Evolutionary conservation across 164 flowering plant genomes (phyloP).

Genomic region (Dillenia turbinata): DNA sequence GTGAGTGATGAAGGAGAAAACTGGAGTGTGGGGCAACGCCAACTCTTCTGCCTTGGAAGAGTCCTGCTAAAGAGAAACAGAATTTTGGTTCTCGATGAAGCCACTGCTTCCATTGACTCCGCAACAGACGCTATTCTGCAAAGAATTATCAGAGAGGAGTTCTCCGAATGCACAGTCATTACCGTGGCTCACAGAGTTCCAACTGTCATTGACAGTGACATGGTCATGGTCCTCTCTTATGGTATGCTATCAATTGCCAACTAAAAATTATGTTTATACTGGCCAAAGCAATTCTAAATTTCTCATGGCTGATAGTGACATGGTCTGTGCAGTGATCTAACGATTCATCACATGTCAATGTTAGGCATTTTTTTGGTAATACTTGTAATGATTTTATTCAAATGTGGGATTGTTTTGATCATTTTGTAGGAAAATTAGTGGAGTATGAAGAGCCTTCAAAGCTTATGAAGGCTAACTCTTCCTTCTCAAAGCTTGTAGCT

Average conservation of each 20-base stretch:
- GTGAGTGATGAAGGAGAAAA: slow-evolving; percentile 87
- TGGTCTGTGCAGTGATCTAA: too few species aligned
- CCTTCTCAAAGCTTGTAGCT: slow-evolving; percentile 69
- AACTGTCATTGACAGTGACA: slow-evolving; percentile 81
- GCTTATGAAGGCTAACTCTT: slow-evolving; percentile 58
- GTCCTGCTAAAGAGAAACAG: slow-evolving; percentile 62
- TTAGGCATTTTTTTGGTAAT: background rate
- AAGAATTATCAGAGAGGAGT: slow-evolving; percentile 65
- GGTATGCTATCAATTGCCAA: slow-evolving; percentile 32
- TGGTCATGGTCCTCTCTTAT: slow-evolving; percentile 85
- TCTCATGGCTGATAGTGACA: too few species aligned
- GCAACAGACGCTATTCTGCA: slow-evolving; percentile 76
- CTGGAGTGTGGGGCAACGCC: slow-evolving; percentile 88
- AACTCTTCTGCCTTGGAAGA: slow-evolving; percentile 80
- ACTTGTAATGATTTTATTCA: background rate
- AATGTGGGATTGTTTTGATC: background rate
- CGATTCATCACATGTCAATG: background rate
- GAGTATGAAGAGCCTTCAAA: slow-evolving; percentile 74
- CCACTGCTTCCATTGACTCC: slow-evolving; percentile 86
- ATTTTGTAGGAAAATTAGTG: slow-evolving; percentile 45
- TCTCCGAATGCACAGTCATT: slow-evolving; percentile 60
- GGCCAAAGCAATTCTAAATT: too few species aligned
- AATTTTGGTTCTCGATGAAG: slow-evolving; percentile 84
- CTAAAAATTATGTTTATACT: too few species aligned
- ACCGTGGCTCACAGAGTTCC: slow-evolving; percentile 90